phyloP scores from a whole-genome alignment of 2,329 filamentous ascomycete species.

The Mollisia scopiformis region DNA sequence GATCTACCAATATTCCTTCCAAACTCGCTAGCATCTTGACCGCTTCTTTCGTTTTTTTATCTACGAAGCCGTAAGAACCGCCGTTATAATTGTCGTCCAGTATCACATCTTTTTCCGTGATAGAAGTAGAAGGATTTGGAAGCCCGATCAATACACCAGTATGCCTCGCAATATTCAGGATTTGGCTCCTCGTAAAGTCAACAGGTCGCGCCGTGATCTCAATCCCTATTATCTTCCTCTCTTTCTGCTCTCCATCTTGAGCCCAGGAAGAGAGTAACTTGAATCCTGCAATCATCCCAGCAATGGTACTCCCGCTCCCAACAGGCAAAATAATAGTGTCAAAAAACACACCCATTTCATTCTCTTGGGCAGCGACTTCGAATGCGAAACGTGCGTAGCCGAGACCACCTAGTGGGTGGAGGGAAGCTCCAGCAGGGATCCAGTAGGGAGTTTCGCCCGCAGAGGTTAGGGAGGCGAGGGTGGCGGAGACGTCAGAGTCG shows the following conservation, averaged over 20 bases:
- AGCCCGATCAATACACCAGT: background rate
- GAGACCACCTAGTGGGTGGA: constrained; percentile 2
- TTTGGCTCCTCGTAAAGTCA: background rate
- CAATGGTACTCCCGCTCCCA: constrained; percentile 1
- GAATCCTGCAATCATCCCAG: background rate
- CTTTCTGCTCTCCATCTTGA: background rate
- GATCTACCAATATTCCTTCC: background rate
- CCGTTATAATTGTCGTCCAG: constrained; percentile 5
- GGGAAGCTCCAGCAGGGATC: constrained; percentile 3
- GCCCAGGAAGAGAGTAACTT: background rate
- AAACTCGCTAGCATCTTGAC: background rate
- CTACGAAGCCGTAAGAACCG: background rate
- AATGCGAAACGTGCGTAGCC: constrained; percentile 9
- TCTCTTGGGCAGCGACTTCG: background rate
- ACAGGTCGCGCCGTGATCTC: background rate
- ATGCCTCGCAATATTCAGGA: background rate
- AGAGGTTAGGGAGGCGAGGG: background rate
- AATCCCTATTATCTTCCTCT: background rate
- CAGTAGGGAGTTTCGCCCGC: constrained; percentile 2
- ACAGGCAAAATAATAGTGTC: background rate
- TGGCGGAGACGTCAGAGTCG: background rate
- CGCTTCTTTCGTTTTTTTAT: background rate
- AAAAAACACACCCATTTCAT: background rate
- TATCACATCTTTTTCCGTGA: constrained; percentile 1
- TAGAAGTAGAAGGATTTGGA: background rate